phyloP scores from a whole-genome alignment of 345 rosid species.

The Gynandropsis gynandra region DNA sequence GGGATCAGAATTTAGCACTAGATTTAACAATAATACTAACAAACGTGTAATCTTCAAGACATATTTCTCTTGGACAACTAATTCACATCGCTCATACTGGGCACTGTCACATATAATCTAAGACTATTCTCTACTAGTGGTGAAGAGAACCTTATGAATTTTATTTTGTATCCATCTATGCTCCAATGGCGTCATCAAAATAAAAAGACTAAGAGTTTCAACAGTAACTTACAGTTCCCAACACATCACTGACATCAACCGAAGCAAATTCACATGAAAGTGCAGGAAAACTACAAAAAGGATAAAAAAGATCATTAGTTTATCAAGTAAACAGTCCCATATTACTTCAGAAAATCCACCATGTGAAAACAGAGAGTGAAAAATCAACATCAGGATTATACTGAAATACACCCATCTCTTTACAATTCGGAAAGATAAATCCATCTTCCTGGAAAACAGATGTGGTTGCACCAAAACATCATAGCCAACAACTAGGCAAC shows the following conservation, averaged over 20 bases:
- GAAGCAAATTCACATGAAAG: constrained; percentile 99
- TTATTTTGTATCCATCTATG: background rate
- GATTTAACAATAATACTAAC: background rate
- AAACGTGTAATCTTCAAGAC: background rate
- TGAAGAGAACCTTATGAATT: constrained; percentile 10
- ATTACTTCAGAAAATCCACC: background rate
- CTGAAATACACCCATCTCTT: constrained; percentile 1
- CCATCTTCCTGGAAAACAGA: background rate
- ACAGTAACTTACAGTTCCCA: constrained; percentile 86
- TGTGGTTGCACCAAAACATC: too few relatives aligned
- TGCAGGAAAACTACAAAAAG: constrained; percentile 75
- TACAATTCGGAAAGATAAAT: background rate
- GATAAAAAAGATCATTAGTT: constrained; percentile 5
- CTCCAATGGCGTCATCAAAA: constrained; percentile 8
- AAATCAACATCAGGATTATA: background rate
- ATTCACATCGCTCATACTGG: background rate
- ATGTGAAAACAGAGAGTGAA: background rate
- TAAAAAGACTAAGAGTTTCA: constrained; percentile 19
- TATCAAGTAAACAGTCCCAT: background rate
- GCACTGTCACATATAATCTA: constrained; percentile 6
- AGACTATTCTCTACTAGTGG: constrained; percentile 4
- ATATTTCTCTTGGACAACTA: constrained; percentile 2
- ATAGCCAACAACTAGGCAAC: too few relatives aligned
- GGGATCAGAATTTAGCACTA: background rate
- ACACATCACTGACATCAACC: constrained; percentile 82